Percentiles rank a stretch among this genome's conserved stretches.
Conservation (phyloP, 1,284 basidiomycete species). For the Puccinia novopanici region DNA sequence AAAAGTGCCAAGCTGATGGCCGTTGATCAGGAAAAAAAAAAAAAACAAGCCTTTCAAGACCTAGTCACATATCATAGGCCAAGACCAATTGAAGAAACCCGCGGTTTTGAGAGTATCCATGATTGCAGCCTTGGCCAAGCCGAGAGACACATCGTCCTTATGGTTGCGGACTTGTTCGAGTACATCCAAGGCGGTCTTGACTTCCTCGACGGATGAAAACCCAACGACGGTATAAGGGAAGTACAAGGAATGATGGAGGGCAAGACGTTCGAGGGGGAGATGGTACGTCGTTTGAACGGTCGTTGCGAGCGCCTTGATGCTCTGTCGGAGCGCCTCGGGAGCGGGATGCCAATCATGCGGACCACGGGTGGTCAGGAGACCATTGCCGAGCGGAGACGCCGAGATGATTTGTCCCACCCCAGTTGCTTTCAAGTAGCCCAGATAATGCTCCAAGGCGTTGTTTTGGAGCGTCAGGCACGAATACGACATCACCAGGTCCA, state of each 20-base stretch:
- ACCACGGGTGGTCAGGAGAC: constrained; percentile 69
- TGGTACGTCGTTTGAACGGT: neutral
- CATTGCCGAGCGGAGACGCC: constrained; percentile 91
- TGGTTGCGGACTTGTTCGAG: neutral
- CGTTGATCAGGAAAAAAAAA: no score
- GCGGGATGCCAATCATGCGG: constrained; percentile 86
- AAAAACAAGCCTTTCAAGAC: no score
- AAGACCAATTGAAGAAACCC: constrained; percentile 17
- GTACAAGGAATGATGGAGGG: neutral
- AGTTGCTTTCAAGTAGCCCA: constrained; percentile 65
- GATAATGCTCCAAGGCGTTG: constrained; percentile 68
- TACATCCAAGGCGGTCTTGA: constrained; percentile 17
- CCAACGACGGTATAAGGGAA: constrained; percentile 20
- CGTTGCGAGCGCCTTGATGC: constrained; percentile 53
- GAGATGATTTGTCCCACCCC: constrained; percentile 73
- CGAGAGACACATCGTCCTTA: neutral
- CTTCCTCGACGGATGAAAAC: constrained; percentile 9
- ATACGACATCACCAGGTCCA: constrained; percentile 82
- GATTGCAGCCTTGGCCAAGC: neutral
- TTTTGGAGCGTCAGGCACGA: constrained; percentile 86
- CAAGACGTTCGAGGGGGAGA: neutral
- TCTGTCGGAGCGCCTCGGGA: constrained; percentile 64
- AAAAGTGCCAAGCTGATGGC: no score
- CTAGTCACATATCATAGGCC: neutral
- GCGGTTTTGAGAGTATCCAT: neutral